A percentile compares a stretch with the other conserved stretches of the same genome.
Conservation (phyloP, 257 asterid genomes). For the Salvia splendens region DNA sequence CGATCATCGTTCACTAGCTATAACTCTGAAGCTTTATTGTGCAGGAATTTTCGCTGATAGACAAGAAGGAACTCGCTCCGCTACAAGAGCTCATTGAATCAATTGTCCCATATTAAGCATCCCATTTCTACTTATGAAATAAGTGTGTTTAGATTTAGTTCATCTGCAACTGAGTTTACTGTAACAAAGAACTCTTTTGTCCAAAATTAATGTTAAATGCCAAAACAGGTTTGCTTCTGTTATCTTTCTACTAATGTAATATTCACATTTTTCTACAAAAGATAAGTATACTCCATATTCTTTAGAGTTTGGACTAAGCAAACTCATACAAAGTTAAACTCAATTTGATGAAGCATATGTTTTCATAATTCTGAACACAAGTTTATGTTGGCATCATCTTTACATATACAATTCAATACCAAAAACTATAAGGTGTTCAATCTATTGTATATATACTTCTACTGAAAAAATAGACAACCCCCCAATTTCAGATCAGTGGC, state of each 20-base stretch:
- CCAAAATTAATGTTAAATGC: conserved; percentile 9
- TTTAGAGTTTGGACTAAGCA: too few relatives aligned
- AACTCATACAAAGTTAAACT: too few relatives aligned
- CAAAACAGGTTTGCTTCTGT: conserved; percentile 16
- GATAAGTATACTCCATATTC: too few relatives aligned
- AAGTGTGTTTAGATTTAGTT: conserved; percentile 26
- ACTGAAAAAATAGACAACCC: too few relatives aligned
- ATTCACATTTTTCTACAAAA: too few relatives aligned
- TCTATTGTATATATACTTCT: too few relatives aligned
- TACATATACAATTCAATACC: too few relatives aligned
- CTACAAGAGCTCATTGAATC: conserved; percentile 84
- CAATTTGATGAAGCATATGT: too few relatives aligned
- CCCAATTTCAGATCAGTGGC: too few relatives aligned
- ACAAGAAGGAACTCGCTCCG: conserved; percentile 90
- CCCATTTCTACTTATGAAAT: conserved; percentile 19
- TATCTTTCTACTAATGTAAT: not conserved
- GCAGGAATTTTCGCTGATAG: conserved; percentile 88
- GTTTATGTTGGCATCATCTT: too few relatives aligned
- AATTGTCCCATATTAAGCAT: conserved; percentile 62
- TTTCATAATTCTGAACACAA: too few relatives aligned
- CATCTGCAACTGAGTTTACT: conserved; percentile 25
- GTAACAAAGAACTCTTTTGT: conserved; percentile 23
- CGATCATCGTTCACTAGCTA: not conserved
- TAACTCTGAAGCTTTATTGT: not conserved
- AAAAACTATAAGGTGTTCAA: too few relatives aligned